These are phyloP conservation scores for Sideroxylon spinosum DNA, from an alignment of 179 eudicot genomes.

Conservation along the genomic window DNA sequence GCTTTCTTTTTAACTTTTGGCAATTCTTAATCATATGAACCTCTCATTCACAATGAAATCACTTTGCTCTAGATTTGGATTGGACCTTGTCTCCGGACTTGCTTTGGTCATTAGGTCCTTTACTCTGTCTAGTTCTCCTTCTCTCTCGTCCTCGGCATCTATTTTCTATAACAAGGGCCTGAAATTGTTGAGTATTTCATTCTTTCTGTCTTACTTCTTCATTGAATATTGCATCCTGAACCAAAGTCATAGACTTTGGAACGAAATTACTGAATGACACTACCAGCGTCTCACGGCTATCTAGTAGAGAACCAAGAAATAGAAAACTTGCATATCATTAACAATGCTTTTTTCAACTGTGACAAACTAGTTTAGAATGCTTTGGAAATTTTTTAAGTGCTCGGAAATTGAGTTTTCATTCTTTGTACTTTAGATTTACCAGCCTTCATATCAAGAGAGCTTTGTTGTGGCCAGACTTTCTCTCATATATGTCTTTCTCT, in stretches of 20 bases:
- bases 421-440: neutral
- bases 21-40: no score
- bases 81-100: no score
- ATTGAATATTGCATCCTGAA: neutral
- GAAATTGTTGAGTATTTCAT: no score
- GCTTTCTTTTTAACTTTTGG: no score
- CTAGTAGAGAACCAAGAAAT: constrained; percentile 3
- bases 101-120: no score
- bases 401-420: neutral
- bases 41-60: no score
- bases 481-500: no score
- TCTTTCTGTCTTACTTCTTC: no score
- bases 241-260: neutral
- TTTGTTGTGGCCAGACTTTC: neutral
- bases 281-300: neutral
- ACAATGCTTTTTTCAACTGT: neutral
- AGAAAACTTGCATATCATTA: neutral
- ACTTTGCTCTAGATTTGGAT: no score
- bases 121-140: no score
- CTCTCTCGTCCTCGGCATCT: no score
- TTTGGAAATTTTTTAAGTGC: neutral
- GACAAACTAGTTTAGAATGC: neutral
- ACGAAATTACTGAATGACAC: neutral
- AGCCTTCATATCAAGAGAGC: neutral
- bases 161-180: no score